Evolutionary conservation across 2,329 filamentous ascomycete genomes (phyloP), one percentile per base, ranked within the genome.

Genomic region (Trichoderma polysporum): DNA sequence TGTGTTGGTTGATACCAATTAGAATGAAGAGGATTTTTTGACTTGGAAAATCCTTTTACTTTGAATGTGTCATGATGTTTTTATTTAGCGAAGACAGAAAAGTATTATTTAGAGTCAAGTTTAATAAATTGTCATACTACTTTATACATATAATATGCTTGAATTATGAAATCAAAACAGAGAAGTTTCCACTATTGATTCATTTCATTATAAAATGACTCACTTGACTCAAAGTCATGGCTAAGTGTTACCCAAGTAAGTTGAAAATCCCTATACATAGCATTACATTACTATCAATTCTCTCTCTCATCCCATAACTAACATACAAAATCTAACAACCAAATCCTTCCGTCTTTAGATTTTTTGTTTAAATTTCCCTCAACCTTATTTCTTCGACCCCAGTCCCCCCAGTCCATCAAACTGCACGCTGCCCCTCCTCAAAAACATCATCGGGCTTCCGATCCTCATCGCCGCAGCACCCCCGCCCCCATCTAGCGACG

Each of bases 401-500:
- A n/a, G n/a, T 22, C 41, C 41, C 39, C 71, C 72, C 69, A 74
- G 69, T 8, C 74, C 73, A 49, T 81, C 79, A 62, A 77, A 76
- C 75, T 85, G 83, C 66, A 85, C 81, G 70, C 84, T 86, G 12
- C 79, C 79, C 66, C 84, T 78, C 64, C 84, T 78, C 68, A 86
- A 68, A 66, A 84, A 78, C 59, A 79, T 77, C 75, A 82, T 82
- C 7, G 83, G 82, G 62, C 82, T 85, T 13, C 78, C 78, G 37
- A 82, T 76, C 52, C 80, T 75, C 33, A 77, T 73, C 29, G 54
- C 69, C 54, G 69, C 70, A 57, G 22, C 15, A 9, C 47, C 8
- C 19, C 41, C 41, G 9, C 39, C 35, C 27, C 74, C 59, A 73
- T 73, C 70, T 35, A 71, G 68, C 70, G 71, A 70, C 7, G 68